phyloP scores from a whole-genome alignment of 2,329 filamentous ascomycete genomes.

The Huntiella decipiens region DNA sequence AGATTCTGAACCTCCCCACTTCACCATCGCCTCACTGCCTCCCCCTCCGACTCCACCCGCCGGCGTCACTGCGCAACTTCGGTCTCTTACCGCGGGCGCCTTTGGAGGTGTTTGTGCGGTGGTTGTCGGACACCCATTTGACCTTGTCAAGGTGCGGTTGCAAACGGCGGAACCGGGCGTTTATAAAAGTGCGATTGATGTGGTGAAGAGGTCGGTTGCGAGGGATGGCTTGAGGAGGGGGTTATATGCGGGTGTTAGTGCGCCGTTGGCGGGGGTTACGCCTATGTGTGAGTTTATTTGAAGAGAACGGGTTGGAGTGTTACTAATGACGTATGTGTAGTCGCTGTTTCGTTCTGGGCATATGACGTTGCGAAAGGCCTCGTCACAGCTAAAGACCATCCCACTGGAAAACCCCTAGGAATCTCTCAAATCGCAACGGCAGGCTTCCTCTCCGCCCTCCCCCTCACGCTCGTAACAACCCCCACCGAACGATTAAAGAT shows the following conservation, averaged over 20 bases:
- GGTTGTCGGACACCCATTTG: constrained; percentile 87
- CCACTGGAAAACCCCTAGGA: constrained; percentile 51
- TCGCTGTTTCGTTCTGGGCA: constrained; percentile 59
- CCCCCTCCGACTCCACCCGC: constrained; percentile 9
- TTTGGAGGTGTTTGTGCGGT: constrained; percentile 91
- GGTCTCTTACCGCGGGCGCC: constrained; percentile 73
- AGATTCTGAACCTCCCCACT: background rate
- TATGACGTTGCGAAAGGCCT: constrained; percentile 91
- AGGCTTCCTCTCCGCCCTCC: constrained; percentile 93
- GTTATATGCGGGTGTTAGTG: constrained; percentile 90
- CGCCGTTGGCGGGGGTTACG: constrained; percentile 84
- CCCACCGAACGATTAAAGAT: constrained; percentile 98
- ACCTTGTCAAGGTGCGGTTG: constrained; percentile 90
- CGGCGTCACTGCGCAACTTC: constrained; percentile 34
- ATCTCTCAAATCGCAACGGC: constrained; percentile 80
- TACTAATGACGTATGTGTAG: constrained; percentile 20
- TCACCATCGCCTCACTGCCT: background rate
- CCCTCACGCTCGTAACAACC: constrained; percentile 95
- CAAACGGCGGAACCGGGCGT: constrained; percentile 91
- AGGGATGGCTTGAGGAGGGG: constrained; percentile 65
- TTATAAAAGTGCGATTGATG: constrained; percentile 78
- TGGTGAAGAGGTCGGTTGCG: constrained; percentile 73
- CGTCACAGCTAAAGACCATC: constrained; percentile 45
- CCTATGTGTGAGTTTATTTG: constrained; percentile 70
- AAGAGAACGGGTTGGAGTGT: background rate